Base-by-base conservation (phyloP, 1,284 basidiomycete species). In the Tranzscheliella williamsii region DNA sequence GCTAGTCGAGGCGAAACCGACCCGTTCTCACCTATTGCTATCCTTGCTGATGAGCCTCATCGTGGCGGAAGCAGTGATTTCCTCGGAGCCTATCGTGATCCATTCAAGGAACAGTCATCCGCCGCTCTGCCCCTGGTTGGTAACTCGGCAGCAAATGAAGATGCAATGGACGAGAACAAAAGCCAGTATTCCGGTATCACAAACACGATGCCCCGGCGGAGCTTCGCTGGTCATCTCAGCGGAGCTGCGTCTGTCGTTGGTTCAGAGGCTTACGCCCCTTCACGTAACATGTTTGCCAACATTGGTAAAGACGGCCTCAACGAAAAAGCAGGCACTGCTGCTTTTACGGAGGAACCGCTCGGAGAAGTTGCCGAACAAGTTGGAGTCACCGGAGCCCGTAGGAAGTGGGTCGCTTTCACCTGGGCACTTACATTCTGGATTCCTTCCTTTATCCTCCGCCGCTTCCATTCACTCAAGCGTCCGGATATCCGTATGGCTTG, bases 351-450 rank as follows among this genome's bases (percentile, higher is more conserved):
- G 8, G 67, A 66, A 30, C 64, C 65, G 18, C 41, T 42, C 4
- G 69, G 67, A 15, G 91, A 96, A 80, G 90, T 88, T 5, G 85
- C 86, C 0, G 93, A 97, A 77, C 85, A 91, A 17, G 78, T 94
- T 67, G 88, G 87, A 76, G 89, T 91, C 75, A 85, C 84, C 4
- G 84, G 86, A 3, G 86, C 87, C 5, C 85, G 92, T 38, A 82
- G 89, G 32, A 83, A 88, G 49, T 98, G 94, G 94, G 89, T 95
- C 5, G 82, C 84, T 13, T 79, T 96, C 1, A 91, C 88, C 56
- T 91, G 90, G 87, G 76, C 89, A n/a, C 81, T 96, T 42, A 98
- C 92, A 0, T 97, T 85, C 81, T 97, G 89, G 88, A 79, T 91
- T 6, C 94, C 93, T 0, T 86, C 84, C 18, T 84, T 84, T 12